Evolutionary conservation across 1,284 basidiomycete genomes (phyloP).

Genomic region (Peniophora sp.): DNA sequence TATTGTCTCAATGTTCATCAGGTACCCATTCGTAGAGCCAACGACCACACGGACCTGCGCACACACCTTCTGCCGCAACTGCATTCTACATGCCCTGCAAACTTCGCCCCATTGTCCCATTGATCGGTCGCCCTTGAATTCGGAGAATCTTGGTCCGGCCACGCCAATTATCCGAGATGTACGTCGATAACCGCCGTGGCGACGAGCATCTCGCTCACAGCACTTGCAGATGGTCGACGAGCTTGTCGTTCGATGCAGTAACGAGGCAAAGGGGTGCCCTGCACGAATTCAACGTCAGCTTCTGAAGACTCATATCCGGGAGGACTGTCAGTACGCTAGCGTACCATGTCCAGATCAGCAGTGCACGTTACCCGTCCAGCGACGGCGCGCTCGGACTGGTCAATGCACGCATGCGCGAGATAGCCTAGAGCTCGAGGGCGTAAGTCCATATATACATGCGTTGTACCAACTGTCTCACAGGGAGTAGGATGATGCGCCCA

Average conservation of each 20-base stretch:
- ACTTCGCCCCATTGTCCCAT: constrained; percentile 73
- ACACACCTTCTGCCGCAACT: constrained; percentile 79
- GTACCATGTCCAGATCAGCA: constrained; percentile 44
- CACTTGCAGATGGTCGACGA: constrained; percentile 72
- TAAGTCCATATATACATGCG: too few relatives aligned
- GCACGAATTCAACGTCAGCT: constrained; percentile 64
- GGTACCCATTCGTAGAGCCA: constrained; percentile 70
- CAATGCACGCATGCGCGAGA: neutral
- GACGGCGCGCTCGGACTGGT: constrained; percentile 30
- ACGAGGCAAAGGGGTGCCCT: constrained; percentile 50
- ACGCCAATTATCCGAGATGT: constrained; percentile 70
- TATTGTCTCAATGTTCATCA: constrained; percentile 16
- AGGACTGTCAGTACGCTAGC: constrained; percentile 50
- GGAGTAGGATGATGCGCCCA: neutral
- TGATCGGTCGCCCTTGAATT: constrained; percentile 58
- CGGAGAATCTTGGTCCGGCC: constrained; percentile 48
- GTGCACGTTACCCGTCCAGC: constrained; percentile 35
- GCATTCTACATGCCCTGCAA: constrained; percentile 59
- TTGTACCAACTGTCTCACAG: too few relatives aligned
- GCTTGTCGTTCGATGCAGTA: constrained; percentile 66
- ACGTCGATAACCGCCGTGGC: constrained; percentile 20
- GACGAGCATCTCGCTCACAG: neutral
- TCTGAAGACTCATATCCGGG: constrained; percentile 54
- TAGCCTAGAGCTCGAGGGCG: neutral
- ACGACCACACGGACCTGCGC: constrained; percentile 64